Conservation (phyloP, 257 asterid species). For the Fraxinus anomala region DNA sequence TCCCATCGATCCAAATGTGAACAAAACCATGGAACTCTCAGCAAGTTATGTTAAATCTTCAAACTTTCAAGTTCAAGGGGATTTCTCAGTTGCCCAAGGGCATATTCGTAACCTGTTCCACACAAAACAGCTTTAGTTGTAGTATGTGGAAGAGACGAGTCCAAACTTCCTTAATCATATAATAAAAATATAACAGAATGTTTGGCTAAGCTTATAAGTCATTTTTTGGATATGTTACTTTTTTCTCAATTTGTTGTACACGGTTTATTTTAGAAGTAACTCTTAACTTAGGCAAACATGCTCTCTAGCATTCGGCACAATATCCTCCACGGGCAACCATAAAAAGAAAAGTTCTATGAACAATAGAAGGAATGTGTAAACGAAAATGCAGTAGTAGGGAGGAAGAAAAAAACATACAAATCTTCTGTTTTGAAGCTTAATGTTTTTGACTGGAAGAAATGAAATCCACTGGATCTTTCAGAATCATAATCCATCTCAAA, state of each 20-base stretch:
- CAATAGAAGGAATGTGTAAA: neutral
- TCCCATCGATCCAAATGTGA: slow-evolving; percentile 3
- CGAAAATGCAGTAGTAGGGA: neutral
- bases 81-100: neutral
- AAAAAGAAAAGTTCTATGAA: neutral
- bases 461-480: slow-evolving; percentile 28
- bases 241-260: neutral
- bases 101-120: slow-evolving; percentile 29
- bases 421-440: slow-evolving; percentile 26
- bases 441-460: slow-evolving; percentile 30
- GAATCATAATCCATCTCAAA: slow-evolving; percentile 25
- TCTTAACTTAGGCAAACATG: neutral
- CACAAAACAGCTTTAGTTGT: neutral
- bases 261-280: neutral
- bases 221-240: neutral
- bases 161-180: neutral
- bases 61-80: neutral
- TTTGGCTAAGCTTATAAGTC: neutral
- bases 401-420: neutral
- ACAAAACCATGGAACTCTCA: neutral
- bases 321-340: neutral
- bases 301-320: neutral
- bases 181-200: neutral
- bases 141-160: neutral
- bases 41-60: neutral